Conservation (phyloP, 1,284 basidiomycete genomes). For the Xerocomus amazonicus region DNA sequence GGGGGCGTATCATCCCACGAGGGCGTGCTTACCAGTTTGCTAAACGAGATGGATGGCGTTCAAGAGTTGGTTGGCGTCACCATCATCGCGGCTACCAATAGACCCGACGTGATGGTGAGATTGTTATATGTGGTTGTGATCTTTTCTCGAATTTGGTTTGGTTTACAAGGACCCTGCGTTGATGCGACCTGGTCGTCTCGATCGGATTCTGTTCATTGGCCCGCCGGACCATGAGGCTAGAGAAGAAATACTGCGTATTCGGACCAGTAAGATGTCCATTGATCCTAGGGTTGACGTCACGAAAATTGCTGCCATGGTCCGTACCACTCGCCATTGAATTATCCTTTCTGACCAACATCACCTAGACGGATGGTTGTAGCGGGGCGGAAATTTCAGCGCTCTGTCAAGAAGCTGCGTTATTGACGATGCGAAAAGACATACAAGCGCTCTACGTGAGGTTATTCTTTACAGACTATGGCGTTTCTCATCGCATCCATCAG, state of each 20-base stretch:
- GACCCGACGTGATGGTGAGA: slow-evolving; percentile 87
- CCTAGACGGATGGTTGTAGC: slow-evolving; percentile 91
- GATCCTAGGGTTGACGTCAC: slow-evolving; percentile 66
- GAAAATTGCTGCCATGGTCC: slow-evolving; percentile 73
- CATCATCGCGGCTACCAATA: slow-evolving; percentile 93
- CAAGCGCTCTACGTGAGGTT: slow-evolving; percentile 67
- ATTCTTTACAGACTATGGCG: neutral
- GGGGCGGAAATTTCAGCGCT: slow-evolving; percentile 92
- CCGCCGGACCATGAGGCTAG: slow-evolving; percentile 81
- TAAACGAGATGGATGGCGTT: slow-evolving; percentile 99
- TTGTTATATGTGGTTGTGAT: neutral
- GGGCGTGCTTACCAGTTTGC: slow-evolving; percentile 87
- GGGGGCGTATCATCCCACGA: slow-evolving; percentile 57
- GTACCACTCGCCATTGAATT: neutral
- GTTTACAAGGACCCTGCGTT: slow-evolving; percentile 80
- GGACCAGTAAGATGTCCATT: slow-evolving; percentile 78
- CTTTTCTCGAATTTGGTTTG: neutral
- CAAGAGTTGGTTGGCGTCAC: slow-evolving; percentile 92
- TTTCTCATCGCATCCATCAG: slow-evolving; percentile 38
- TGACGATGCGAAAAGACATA: slow-evolving; percentile 81
- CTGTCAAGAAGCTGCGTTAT: slow-evolving; percentile 94
- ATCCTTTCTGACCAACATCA: slow-evolving; percentile 10
- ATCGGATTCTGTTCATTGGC: slow-evolving; percentile 92
- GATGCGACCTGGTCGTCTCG: slow-evolving; percentile 93
- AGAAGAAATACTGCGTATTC: slow-evolving; percentile 81